Base-by-base conservation (phyloP, 108 stramenopile genomes). In the Nannochloropsis gaditana region DNA sequence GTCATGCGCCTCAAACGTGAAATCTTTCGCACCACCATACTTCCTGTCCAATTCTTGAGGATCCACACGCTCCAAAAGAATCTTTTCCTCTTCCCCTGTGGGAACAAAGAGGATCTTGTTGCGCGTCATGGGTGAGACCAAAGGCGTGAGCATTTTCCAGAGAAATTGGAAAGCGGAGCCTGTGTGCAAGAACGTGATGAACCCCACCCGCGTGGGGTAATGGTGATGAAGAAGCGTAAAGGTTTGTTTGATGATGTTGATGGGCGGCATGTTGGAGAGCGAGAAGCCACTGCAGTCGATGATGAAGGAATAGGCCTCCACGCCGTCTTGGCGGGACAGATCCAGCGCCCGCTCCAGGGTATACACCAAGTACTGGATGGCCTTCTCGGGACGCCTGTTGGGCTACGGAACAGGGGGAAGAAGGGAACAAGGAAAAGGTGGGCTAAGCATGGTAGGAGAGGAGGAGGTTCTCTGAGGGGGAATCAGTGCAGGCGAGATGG, bases 181-280 rank as follows among this genome's bases (percentile, higher is more conserved):
- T 6, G 59, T 73, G 59, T 73, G n/a, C 6, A 73, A 73, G n/a
- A 73, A 73, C 3, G 3, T n/a, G n/a, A 73, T 73, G n/a, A 73
- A 73, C 6, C 59, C 59, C 59, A 73, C 59, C 4, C 59, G 3
- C 19, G 59, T 73, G 8, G 59, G 59, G n/a, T 73, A 73, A n/a
- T 73, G 59, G 59, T 73, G 59, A 73, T 73, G 59, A 73, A 73
- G 59, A 15, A 73, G 59, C 6, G 59, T 73, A 73, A 73, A 73
- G 4, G 59, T 73, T n/a, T 73, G 59, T n/a, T 73, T 73, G 59
- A 73, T 73, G 59, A 73, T 73, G n/a, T 73, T 73, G 59, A 73
- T 8, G 19, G 59, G 59, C 19, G 59, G 59, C 4, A 73, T 73
- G 6, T 73, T 73, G 5, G 59, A 73, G 2, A 73, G 59, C 2